phyloP scores from a whole-genome alignment of 2,329 filamentous ascomycete genomes.

The Fusarium xylarioides region DNA sequence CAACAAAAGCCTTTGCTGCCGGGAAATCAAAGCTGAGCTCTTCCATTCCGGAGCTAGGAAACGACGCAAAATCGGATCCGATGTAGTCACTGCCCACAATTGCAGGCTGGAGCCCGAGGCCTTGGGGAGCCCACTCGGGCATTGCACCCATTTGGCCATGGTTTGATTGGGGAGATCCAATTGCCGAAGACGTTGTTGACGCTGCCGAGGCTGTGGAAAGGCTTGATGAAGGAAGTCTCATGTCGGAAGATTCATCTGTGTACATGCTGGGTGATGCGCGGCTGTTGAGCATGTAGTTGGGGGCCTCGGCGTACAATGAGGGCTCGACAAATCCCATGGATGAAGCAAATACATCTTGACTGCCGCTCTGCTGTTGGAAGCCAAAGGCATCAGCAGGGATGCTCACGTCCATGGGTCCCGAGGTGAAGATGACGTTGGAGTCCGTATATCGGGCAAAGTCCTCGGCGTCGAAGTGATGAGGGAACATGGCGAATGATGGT shows the following conservation, averaged over 20 bases:
- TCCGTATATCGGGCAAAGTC: conserved; percentile 60
- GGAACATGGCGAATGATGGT: conserved; percentile 43
- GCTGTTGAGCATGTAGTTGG: conserved; percentile 56
- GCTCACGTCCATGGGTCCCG: conserved; percentile 58
- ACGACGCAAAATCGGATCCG: conserved; percentile 63
- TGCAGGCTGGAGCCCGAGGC: conserved; percentile 68
- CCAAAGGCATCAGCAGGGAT: conserved; percentile 58
- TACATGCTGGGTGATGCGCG: conserved; percentile 60
- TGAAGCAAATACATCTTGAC: conserved; percentile 47
- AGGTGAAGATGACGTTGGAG: conserved; percentile 49
- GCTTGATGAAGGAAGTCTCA: conserved; percentile 63
- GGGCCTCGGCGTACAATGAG: conserved; percentile 57
- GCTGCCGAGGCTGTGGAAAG: conserved; percentile 69
- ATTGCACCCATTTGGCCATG: conserved; percentile 65
- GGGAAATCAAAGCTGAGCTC: conserved; percentile 61
- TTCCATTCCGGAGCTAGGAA: conserved; percentile 60
- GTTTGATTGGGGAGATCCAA: conserved; percentile 73
- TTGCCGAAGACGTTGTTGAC: conserved; percentile 72
- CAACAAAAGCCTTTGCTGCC: conserved; percentile 63
- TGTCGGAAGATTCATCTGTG: conserved; percentile 58
- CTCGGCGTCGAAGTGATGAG: conserved; percentile 45
- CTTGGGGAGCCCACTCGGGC: conserved; percentile 65
- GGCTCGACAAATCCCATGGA: conserved; percentile 56
- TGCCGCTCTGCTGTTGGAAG: conserved; percentile 48
- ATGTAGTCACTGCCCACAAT: conserved; percentile 69